Evolutionary conservation across 2,329 filamentous ascomycete species (phyloP), one percentile per base, ranked within the genome.

Genomic region (Byssoonygena ceratinophila): DNA sequence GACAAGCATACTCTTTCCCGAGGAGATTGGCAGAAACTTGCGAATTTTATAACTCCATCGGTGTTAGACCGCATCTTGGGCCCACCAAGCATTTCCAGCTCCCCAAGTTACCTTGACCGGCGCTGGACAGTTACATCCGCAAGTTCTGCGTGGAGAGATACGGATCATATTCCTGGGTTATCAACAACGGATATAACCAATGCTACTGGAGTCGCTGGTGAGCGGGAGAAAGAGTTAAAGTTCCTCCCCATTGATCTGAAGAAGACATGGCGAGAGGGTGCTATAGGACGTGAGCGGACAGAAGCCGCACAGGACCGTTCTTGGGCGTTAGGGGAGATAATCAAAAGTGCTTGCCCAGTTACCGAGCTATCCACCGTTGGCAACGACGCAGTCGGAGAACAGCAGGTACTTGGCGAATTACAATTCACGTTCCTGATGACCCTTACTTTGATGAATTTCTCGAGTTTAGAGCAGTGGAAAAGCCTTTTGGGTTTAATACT

Each of bases 401-500:
- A 54, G 5, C 65, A 73, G 39, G 49, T 76, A 1, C 62, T 83
- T 12, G 81, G 79, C 14, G 81, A 83, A 59, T 60, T 83, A 51
- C 79, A 83, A 58, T 80, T 83, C 59, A 74, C 73, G 29, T 83
- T 83, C 59, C 64, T 83, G 8, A 82, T 80, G 76, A 71, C 80
- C 1, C 60, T 83, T 54, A 81, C 79, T 4, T 68, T 83, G 56
- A 81, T 81, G 69, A 84, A 83, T 61, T 82, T 78, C 61, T 82
- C 79, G 1, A 83, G 80, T 59, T 66, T 83, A 2, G 79, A 83
- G 62, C 80, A 83, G 61, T 84, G 81, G 81, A 82, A 80, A 60
- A 68, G 81, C 34, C 58, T 83, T 9, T 65, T 83, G 8, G 67
- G 67, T 1, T 64, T 84, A 22, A 66, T 82, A 6, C 67, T 83